Conservation (phyloP, 129 eudicot species). For the Calendula officinalis region DNA sequence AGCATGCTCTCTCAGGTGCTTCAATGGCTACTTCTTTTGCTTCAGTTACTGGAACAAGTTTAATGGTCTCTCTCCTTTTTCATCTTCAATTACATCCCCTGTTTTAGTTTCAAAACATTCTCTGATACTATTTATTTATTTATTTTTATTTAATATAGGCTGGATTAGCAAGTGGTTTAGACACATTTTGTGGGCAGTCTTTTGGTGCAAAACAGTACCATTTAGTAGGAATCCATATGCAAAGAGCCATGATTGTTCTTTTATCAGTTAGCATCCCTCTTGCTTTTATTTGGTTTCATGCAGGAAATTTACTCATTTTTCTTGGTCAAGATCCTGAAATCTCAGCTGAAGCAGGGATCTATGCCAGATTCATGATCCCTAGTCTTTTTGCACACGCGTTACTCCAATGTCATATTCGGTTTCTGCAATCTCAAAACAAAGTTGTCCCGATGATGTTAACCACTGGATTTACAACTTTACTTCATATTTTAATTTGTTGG, state of each 20-base stretch:
- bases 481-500: conserved; percentile 60
- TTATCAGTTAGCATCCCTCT: conserved; percentile 56
- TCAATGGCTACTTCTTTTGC: conserved; percentile 95
- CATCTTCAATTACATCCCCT: neutral
- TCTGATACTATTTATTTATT: neutral
- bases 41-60: conserved; percentile 70
- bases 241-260: conserved; percentile 71
- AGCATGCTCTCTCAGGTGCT: conserved; percentile 86
- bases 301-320: conserved; percentile 49
- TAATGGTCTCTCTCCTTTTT: conserved; percentile 35
- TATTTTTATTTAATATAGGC: conserved; percentile 24
- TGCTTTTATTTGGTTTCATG: conserved; percentile 59
- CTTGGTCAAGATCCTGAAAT: conserved; percentile 72
- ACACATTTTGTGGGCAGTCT: conserved; percentile 76
- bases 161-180: conserved; percentile 67
- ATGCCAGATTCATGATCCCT: conserved; percentile 66
- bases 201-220: conserved; percentile 72
- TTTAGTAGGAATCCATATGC: conserved; percentile 63
- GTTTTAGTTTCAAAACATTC: neutral
- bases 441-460: conserved; percentile 70
- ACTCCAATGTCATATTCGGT: conserved; percentile 68
- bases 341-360: conserved; percentile 62
- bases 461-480: conserved; percentile 51
- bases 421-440: conserved; percentile 62
- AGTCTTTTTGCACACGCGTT: conserved; percentile 56